A percentile compares a stretch with the other conserved stretches of the same genome.
phyloP scores from a whole-genome alignment of 768 basidiomycete genomes.

The Naganishia randhawae region DNA sequence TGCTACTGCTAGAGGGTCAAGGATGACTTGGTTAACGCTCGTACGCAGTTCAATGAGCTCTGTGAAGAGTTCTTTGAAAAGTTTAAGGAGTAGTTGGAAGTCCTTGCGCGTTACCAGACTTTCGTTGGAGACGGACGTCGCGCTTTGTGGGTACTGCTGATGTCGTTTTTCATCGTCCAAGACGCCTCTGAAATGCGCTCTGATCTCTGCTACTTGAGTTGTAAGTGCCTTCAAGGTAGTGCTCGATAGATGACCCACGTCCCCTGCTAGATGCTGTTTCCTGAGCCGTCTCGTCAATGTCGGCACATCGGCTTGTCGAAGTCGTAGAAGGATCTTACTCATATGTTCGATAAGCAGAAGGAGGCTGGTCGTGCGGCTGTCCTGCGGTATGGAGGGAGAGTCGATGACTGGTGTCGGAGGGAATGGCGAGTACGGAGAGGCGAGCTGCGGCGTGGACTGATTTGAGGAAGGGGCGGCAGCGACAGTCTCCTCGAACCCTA shows the following conservation, averaged over 20 bases:
- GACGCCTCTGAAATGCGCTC: slow-evolving; percentile 66
- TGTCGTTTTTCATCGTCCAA: slow-evolving; percentile 68
- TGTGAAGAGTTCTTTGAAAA: slow-evolving; percentile 76
- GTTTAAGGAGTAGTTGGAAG: slow-evolving; percentile 71
- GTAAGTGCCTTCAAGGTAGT: slow-evolving; percentile 72
- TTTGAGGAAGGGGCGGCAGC: not conserved
- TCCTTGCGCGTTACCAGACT: slow-evolving; percentile 65
- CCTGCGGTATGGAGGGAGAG: not conserved
- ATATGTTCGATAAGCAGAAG: slow-evolving; percentile 55
- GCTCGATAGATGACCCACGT: slow-evolving; percentile 79
- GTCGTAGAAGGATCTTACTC: slow-evolving; percentile 60
- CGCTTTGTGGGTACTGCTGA: not conserved
- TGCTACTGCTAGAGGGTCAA: slow-evolving; percentile 76
- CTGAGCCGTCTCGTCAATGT: slow-evolving; percentile 85
- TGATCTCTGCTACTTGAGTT: slow-evolving; percentile 65
- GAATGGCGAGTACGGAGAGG: slow-evolving; percentile 16
- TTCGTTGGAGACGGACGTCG: not conserved
- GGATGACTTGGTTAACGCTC: slow-evolving; percentile 79
- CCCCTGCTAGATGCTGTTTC: slow-evolving; percentile 76
- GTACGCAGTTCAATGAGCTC: slow-evolving; percentile 78
- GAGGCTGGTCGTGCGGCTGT: slow-evolving; percentile 40
- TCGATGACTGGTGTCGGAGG: slow-evolving; percentile 1
- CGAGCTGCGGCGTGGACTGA: slow-evolving; percentile 16
- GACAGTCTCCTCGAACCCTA: slow-evolving; percentile 24
- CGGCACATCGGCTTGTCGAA: slow-evolving; percentile 73